Evolutionary conservation across 2,329 filamentous ascomycete species (phyloP).

Genomic region (Davidsoniella neocaledoniae): DNA sequence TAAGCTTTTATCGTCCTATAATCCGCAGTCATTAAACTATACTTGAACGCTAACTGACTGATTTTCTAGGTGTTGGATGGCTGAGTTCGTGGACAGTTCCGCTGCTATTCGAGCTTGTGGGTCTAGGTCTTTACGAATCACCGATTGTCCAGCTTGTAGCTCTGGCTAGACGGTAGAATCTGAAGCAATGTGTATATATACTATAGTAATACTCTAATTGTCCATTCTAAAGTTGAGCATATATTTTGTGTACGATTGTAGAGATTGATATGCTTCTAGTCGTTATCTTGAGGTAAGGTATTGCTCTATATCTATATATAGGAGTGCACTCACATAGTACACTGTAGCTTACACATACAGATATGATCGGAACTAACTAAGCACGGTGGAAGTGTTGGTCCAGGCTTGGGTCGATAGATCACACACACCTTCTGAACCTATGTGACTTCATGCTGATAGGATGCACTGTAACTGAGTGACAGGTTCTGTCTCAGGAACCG

Average conservation of each 20-base stretch:
- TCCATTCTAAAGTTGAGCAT: not conserved
- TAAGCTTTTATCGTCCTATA: constrained; percentile 24
- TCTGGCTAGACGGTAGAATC: not conserved
- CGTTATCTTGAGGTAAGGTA: too few species aligned
- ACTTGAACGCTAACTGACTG: not conserved
- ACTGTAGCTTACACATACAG: too few species aligned
- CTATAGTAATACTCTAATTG: not conserved
- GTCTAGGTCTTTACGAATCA: constrained; percentile 24
- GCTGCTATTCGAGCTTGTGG: constrained; percentile 49
- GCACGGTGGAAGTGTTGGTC: too few species aligned
- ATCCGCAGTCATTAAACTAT: constrained; percentile 12
- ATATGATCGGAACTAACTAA: too few species aligned
- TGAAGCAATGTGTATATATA: not conserved
- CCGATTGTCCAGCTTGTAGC: constrained; percentile 5
- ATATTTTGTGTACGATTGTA: not conserved
- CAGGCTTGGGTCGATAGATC: too few species aligned
- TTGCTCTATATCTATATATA: too few species aligned
- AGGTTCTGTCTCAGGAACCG: too few species aligned
- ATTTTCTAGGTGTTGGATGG: constrained; percentile 55
- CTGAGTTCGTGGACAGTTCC: constrained; percentile 62
- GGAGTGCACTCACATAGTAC: too few species aligned
- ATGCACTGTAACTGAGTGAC: too few species aligned
- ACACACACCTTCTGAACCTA: not conserved
- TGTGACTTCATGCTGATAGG: too few species aligned
- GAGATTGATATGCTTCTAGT: too few species aligned